Evolutionary conservation across 2,329 filamentous ascomycete genomes (phyloP), one percentile per base, ranked within the genome.

Genomic region (Ophiostoma himal-ulmi): DNA sequence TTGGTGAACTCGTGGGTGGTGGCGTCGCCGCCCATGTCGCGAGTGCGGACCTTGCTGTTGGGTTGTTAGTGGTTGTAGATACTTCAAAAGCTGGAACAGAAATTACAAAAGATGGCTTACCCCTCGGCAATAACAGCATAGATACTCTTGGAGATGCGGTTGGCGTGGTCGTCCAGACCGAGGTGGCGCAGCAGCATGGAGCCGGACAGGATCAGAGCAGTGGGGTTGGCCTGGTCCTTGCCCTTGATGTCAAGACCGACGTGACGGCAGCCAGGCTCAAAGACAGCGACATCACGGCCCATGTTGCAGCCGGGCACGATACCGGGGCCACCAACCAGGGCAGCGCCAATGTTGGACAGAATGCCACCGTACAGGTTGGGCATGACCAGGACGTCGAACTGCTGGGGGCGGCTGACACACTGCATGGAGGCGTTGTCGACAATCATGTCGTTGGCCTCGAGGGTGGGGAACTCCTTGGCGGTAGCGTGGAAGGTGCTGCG

Each of bases 391-490:
- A 99, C 95, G 81, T 99, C 95, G 80, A 99, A 99, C 83, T 99
- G 95, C 84, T 98, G 95, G 73, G 95, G 95, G 75, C 89, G 88
- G 76, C 92, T 94, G 76, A 99, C 95, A 80, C 93, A 96, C 86
- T 99, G 95, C 95, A 99, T 99, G 79, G 92, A 96, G 78, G 95
- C 95, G 83, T 99, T 99, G 85, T 99, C 95, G 82, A 99, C 95
- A 82, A 99, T 99, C 94, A 99, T 97, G 84, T 99, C 95, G 86
- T 96, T 96, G 80, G 90, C 91, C 86, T 97, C 92, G 77, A 99
- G 87, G 74, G 92, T 96, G 72, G 95, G 94, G 85, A 95, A 99
- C 81, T 97, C 93, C 85, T 96, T 91, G 75, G 93, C 92, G 76
- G 95, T 89, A 78, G 89, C 87, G 85, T 96, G 93, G 87, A 98